Evolutionary conservation across 768 basidiomycete species (phyloP).

Genomic region (Amanita subjunquillea): DNA sequence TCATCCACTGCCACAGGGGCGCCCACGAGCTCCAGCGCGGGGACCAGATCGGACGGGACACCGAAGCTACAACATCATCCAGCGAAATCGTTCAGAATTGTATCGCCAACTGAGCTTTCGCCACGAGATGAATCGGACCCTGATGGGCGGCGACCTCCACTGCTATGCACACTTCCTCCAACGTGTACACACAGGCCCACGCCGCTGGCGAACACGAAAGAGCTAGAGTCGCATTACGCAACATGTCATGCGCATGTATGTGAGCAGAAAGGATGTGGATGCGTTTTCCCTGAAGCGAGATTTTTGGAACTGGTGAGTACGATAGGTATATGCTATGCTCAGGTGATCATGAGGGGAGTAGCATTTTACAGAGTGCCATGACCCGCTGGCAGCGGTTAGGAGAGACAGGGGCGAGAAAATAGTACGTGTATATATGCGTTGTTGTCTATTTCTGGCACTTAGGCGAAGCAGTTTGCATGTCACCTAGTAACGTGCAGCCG

Average conservation of each 20-base stretch:
- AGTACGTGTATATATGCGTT: constrained; percentile 28
- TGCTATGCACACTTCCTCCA: constrained; percentile 72
- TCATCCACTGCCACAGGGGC: constrained; percentile 17
- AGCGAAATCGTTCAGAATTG: constrained; percentile 5
- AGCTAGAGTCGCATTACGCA: constrained; percentile 77
- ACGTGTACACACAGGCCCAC: constrained; percentile 68
- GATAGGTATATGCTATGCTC: background rate
- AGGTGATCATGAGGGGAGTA: constrained; percentile 15
- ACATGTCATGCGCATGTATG: constrained; percentile 81
- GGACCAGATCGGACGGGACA: constrained; percentile 20
- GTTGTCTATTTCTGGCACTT: constrained; percentile 4
- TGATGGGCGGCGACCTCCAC: constrained; percentile 16
- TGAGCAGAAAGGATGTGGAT: constrained; percentile 54
- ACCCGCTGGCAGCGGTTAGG: constrained; percentile 68
- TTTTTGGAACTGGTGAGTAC: constrained; percentile 68
- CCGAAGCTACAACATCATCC: constrained; percentile 6
- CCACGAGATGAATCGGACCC: background rate
- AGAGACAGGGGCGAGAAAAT: constrained; percentile 82
- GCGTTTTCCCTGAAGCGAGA: constrained; percentile 78
- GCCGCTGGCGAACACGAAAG: constrained; percentile 49
- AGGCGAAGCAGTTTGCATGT: constrained; percentile 58
- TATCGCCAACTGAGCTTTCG: constrained; percentile 3
- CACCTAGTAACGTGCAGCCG: constrained; percentile 51
- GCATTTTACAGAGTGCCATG: constrained; percentile 85
- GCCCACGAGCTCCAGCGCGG: constrained; percentile 21